phyloP scores from a whole-genome alignment of 1,284 basidiomycete species.

The Blastosporella zonata region DNA sequence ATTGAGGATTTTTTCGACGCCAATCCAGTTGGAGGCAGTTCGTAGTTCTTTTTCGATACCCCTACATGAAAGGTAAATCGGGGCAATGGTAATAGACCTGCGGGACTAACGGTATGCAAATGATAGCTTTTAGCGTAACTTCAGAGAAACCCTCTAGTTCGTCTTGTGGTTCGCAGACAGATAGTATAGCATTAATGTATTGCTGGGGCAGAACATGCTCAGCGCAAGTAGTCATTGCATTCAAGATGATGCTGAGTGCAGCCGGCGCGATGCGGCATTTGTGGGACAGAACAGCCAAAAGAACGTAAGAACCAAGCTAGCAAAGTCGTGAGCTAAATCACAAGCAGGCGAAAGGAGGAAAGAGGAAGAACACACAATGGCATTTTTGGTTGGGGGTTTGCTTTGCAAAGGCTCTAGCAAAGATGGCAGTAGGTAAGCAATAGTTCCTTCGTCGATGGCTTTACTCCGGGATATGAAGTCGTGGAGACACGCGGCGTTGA shows the following conservation, averaged over 20 bases:
- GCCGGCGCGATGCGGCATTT: slow-evolving; percentile 54
- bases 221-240: slow-evolving; percentile 52
- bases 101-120: slow-evolving; percentile 43
- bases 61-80: slow-evolving; percentile 31
- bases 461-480: slow-evolving; percentile 69
- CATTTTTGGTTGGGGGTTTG: slow-evolving; percentile 42
- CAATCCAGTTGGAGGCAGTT: slow-evolving; percentile 42
- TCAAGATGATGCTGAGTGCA: slow-evolving; percentile 57
- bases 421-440: slow-evolving; percentile 62
- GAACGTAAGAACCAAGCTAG: slow-evolving; percentile 72
- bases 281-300: slow-evolving; percentile 65
- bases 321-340: not conserved
- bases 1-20: slow-evolving; percentile 56
- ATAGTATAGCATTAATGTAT: slow-evolving; percentile 54
- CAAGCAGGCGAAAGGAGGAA: not conserved
- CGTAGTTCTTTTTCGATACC: slow-evolving; percentile 46
- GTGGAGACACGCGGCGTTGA: slow-evolving; percentile 81
- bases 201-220: slow-evolving; percentile 47
- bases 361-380: slow-evolving; percentile 43
- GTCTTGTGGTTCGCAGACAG: slow-evolving; percentile 58
- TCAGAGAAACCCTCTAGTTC: slow-evolving; percentile 44
- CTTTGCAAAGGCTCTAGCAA: slow-evolving; percentile 55
- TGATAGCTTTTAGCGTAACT: slow-evolving; percentile 37
- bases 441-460: slow-evolving; percentile 56
- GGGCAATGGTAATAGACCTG: not conserved